Evolutionary conservation across 768 basidiomycete species (phyloP), one percentile per base, ranked within the genome.

Genomic region (Lactarius trivialis): DNA sequence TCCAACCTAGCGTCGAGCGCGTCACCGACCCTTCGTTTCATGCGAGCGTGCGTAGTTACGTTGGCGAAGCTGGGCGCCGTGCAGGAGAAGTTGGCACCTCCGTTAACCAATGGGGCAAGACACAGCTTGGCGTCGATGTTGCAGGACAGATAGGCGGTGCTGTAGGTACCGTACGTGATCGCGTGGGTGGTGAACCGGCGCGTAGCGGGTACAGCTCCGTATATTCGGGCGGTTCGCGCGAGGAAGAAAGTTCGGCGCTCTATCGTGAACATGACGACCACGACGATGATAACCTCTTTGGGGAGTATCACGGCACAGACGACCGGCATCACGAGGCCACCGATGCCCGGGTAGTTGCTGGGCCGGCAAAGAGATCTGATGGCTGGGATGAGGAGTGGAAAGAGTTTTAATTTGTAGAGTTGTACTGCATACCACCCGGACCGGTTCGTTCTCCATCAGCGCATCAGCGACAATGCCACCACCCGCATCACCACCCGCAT

Each of bases 1-100:
- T 98, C 61, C 92, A 97, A 72, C 96, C 96, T 7, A 88, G 89
- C 24, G 76, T 95, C 71, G 88, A 90, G 69, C 84, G 81, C 65
- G 91, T 89, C 32, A 80, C 77, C 57, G 94, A 97, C 71, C 93
- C 94, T 12, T 79, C 76, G 56, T 81, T 96, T 67, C 88, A 92
- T 64, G 83, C 85, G 2, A 86, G 79, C 59, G 82, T 95, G 55
- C 81, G 79, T 67, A 85, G 85, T 17, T 91, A 92, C 72, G 81
- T 89, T 70, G 74, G 77, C 26, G 85, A 86, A 69, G 86, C 87
- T 7, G 81, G 85, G 67, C 84, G 81, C 69, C 80, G 76, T 60
- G 89, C 90, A 36, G 80, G 80, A 4, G 73, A 75, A 0, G 84
- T 82, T 12, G 87, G 89, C 21, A 79, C 76, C 56, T 75, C 80